phyloP scores from a whole-genome alignment of 257 asterid genomes.

The Nicotiana benthamiana region DNA sequence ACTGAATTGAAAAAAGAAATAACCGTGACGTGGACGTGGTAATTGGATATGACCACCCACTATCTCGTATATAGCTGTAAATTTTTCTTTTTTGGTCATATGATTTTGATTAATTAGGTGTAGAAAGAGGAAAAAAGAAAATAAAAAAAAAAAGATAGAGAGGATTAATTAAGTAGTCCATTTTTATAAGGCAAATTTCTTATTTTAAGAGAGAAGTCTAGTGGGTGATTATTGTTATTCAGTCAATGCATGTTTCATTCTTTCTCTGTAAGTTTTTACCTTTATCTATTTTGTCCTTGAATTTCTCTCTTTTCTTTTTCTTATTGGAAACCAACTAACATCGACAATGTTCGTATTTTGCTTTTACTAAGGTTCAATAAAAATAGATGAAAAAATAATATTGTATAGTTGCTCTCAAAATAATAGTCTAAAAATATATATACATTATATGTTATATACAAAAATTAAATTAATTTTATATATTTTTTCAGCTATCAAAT shows the following conservation, averaged over 20 bases:
- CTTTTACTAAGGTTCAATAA: neutral
- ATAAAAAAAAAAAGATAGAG: neutral
- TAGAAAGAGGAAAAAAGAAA: neutral
- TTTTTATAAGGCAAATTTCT: neutral
- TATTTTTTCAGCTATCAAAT: no score
- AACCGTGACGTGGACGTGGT: slow-evolving; percentile 5
- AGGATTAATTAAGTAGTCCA: neutral
- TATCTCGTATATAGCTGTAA: slow-evolving; percentile 34
- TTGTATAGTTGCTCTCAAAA: no score
- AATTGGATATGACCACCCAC: slow-evolving; percentile 19
- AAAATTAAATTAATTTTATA: no score
- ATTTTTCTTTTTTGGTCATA: neutral
- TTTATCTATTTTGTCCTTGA: slow-evolving; percentile 1
- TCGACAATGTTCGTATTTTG: neutral
- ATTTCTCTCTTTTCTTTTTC: neutral
- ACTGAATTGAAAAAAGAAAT: slow-evolving; percentile 12
- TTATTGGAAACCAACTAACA: neutral
- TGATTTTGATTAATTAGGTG: slow-evolving; percentile 13
- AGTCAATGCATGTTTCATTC: neutral
- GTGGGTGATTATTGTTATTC: neutral
- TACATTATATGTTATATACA: no score
- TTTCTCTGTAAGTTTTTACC: neutral
- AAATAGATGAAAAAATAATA: neutral
- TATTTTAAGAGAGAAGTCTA: neutral
- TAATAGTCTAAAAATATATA: no score